Percentiles rank a stretch among this genome's conserved stretches.
Conservation (phyloP, 2,329 filamentous ascomycete species). For the Teratosphaeria viscida region DNA sequence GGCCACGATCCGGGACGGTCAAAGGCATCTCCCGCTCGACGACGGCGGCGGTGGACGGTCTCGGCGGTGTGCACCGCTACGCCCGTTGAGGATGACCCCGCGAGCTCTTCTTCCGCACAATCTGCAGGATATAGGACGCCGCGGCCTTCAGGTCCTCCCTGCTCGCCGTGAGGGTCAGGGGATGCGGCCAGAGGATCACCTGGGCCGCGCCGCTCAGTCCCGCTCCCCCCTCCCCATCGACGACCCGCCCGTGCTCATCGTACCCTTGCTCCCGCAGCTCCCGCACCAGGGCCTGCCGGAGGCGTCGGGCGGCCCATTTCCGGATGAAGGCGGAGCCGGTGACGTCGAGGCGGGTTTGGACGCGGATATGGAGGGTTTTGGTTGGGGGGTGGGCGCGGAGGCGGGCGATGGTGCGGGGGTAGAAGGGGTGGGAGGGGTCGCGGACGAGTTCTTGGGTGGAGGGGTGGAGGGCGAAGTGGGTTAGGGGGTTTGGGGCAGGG, state of each 20-base stretch:
- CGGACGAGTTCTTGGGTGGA: conserved; percentile 11
- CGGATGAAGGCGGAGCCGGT: conserved; percentile 37
- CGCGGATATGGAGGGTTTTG: conserved; percentile 34
- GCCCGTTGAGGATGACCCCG: too few species aligned
- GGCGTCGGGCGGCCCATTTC: conserved; percentile 33
- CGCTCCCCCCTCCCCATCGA: not conserved
- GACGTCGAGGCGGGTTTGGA: conserved; percentile 24
- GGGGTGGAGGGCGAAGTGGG: conserved; percentile 15
- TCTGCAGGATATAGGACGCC: not conserved
- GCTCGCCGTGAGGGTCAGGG: conserved; percentile 10
- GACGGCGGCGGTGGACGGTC: too few species aligned
- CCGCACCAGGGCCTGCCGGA: conserved; percentile 19
- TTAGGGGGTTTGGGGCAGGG: conserved; percentile 14
- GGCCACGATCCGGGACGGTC: too few species aligned
- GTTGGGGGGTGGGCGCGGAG: conserved; percentile 17
- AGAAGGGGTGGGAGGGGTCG: conserved; percentile 20
- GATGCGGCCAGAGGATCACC: conserved; percentile 9
- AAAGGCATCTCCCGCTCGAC: too few species aligned
- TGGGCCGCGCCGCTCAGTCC: conserved; percentile 1
- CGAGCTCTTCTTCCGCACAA: not conserved
- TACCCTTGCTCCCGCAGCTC: not conserved
- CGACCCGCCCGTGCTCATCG: not conserved
- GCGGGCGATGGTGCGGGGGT: conserved; percentile 23
- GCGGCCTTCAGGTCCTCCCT: conserved; percentile 8
- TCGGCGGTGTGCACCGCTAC: too few species aligned